A percentile compares a stretch with the other conserved stretches of the same genome.
Conservation (phyloP, 192 early-diverging fungal genomes). For the Chytriomyces hyalinus region DNA sequence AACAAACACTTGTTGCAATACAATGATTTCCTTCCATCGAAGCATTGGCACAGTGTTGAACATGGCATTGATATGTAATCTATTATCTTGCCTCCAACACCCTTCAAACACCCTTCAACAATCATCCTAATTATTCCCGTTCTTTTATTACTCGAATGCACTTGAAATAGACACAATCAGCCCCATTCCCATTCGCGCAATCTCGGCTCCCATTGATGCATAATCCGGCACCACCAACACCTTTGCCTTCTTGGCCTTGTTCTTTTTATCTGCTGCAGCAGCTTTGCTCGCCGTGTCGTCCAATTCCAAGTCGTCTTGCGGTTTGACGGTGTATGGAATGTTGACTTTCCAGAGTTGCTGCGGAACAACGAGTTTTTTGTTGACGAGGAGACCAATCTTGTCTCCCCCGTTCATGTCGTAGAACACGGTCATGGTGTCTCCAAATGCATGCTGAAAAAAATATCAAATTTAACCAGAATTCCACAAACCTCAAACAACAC, state of each 20-base stretch:
- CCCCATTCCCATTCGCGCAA: slow-evolving; percentile 70
- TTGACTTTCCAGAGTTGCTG: slow-evolving; percentile 68
- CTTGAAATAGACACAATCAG: slow-evolving; percentile 39
- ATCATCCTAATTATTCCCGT: too few relatives aligned
- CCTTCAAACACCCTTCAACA: too few relatives aligned
- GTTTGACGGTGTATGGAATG: slow-evolving; percentile 61
- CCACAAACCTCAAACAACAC: slow-evolving; percentile 19
- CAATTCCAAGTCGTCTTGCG: slow-evolving; percentile 41
- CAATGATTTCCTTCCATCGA: too few relatives aligned
- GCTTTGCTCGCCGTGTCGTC: not conserved
- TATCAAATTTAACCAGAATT: slow-evolving; percentile 2
- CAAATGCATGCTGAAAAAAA: slow-evolving; percentile 53
- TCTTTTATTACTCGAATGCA: too few relatives aligned
- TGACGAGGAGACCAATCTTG: slow-evolving; percentile 73
- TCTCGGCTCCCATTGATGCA: slow-evolving; percentile 67
- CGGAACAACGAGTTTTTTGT: slow-evolving; percentile 57
- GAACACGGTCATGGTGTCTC: slow-evolving; percentile 72
- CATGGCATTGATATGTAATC: too few relatives aligned
- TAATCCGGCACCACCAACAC: slow-evolving; percentile 61
- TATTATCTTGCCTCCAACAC: too few relatives aligned
- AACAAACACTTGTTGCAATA: too few relatives aligned
- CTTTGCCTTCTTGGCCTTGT: slow-evolving; percentile 37
- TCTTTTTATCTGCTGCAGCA: slow-evolving; percentile 13
- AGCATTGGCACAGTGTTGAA: too few relatives aligned
- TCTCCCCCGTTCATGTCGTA: slow-evolving; percentile 77